Evolutionary conservation across 495 filamentous ascomycete genomes (phyloP).

Genomic region (Clohesyomyces aquaticus): DNA sequence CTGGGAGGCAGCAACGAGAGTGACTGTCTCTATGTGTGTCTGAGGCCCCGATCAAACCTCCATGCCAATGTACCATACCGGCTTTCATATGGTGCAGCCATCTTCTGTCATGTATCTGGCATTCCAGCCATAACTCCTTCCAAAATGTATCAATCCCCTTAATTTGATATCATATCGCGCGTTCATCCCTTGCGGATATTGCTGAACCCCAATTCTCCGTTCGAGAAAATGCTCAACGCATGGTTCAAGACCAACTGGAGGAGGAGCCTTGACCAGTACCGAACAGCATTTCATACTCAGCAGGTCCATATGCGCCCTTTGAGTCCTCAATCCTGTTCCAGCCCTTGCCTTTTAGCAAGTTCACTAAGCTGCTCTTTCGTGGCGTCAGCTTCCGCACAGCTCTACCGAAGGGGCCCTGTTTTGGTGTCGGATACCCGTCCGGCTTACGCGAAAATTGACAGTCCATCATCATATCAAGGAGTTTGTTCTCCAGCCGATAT

Average conservation of each 20-base stretch:
- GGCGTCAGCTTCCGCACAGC: constrained; percentile 34
- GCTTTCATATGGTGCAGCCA: neutral
- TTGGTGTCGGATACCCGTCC: constrained; percentile 25
- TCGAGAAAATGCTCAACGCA: neutral
- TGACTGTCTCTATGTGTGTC: too few relatives aligned
- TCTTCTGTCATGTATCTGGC: neutral
- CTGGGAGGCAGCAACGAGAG: too few relatives aligned
- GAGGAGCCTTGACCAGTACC: neutral
- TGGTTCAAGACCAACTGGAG: neutral
- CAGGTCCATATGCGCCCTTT: neutral
- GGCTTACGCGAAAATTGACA: neutral
- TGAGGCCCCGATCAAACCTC: neutral
- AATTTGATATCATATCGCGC: too few relatives aligned
- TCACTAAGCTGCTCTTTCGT: constrained; percentile 33
- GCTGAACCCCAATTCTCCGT: too few relatives aligned
- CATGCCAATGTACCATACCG: too few relatives aligned
- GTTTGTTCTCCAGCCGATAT: constrained; percentile 28
- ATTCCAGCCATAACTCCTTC: neutral
- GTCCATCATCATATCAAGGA: constrained; percentile 10
- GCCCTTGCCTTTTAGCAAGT: constrained; percentile 32
- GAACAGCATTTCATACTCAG: neutral
- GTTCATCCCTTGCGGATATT: too few relatives aligned
- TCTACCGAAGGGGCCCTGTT: constrained; percentile 16
- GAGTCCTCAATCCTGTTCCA: constrained; percentile 20
- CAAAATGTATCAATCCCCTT: neutral